Evolutionary conservation across 257 asterid genomes (phyloP), one percentile per base, ranked within the genome.

Genomic region (Paraleonurus japonicus): DNA sequence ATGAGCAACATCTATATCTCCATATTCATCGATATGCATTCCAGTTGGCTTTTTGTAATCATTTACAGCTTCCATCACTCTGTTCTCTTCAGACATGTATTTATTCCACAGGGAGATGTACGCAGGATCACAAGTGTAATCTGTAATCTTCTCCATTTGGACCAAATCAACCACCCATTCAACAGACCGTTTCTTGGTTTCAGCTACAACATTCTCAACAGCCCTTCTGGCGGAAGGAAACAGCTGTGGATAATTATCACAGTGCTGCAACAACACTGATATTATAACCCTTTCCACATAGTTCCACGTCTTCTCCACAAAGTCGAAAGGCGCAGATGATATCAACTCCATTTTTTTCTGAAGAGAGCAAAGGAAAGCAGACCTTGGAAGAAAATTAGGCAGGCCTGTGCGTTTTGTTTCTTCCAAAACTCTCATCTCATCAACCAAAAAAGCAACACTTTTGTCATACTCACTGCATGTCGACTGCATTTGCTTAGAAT

Each of bases 71-170:
- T 5, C 50, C 76, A 81, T 22, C 55, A 81, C 63, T 0, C 4
- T 35, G 0, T 1, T 41, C 26, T 75, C 72, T 5, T 50, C 24
- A 9, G 71, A 50, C 77, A 81, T 75, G 7, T 75, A 75, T 67
- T 72, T 32, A 4, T 3, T 72, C 61, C 77, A 81, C 0, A 32
- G 3, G 0, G 73, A 26, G 0, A 28, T 47, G 48, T 78, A 81
- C 30, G 75, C 79, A 0, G 85, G 81, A 20, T 45, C 63, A 20
- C 85, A 81, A 2, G 85, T 78, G 28, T 75, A 81, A 13, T 78
- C 76, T 0, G 85, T 24, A 1, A 68, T 19, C 72, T 72, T 81
- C 67, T 81, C 85, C 86, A 81, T 81, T 32, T 76, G 83, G 0
- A 81, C 62, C 0, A 76, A 37, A 17, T 78, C 81, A 7, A 1